Evolutionary conservation across 192 early-diverging fungal genomes (phyloP).

Genomic region (Coemansia furcata): DNA sequence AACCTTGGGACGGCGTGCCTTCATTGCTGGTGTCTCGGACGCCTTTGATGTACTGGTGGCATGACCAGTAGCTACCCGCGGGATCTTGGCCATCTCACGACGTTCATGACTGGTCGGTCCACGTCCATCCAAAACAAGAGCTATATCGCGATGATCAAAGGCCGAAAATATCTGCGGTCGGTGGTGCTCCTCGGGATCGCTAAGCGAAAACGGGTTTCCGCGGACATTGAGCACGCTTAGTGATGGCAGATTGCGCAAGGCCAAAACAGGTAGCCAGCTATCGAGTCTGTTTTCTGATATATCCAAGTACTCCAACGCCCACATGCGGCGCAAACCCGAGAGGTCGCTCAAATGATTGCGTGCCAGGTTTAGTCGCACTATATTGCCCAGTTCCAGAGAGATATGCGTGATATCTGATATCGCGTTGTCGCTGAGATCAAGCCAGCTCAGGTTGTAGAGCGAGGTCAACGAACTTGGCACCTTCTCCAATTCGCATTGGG

Average conservation of each 20-base stretch:
- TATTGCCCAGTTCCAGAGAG: conserved; percentile 29
- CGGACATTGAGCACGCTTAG: conserved; percentile 23
- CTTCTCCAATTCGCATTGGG: conserved; percentile 34
- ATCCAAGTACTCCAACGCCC: conserved; percentile 43
- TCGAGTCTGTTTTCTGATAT: conserved; percentile 29
- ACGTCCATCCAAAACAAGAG: conserved; percentile 33
- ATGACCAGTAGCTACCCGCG: conserved; percentile 45
- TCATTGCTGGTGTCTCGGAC: conserved; percentile 1
- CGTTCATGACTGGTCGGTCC: conserved; percentile 34
- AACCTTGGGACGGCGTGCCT: conserved; percentile 37
- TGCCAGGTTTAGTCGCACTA: conserved; percentile 31
- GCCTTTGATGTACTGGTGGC: neutral
- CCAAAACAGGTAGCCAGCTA: conserved; percentile 20
- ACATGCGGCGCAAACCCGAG: conserved; percentile 35
- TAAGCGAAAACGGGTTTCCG: conserved; percentile 39
- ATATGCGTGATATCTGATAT: conserved; percentile 32
- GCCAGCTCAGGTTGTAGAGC: conserved; percentile 36
- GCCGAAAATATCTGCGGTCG: conserved; percentile 44
- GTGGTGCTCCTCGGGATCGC: neutral
- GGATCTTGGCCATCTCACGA: conserved; percentile 42
- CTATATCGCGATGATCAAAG: conserved; percentile 45
- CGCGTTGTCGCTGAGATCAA: conserved; percentile 34
- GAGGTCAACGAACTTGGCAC: conserved; percentile 28
- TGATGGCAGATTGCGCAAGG: conserved; percentile 43
- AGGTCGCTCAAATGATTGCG: conserved; percentile 25